Evolutionary conservation across 192 early-diverging fungal species (phyloP), one percentile per base, ranked within the genome.

Genomic region (Coemansia sp.): DNA sequence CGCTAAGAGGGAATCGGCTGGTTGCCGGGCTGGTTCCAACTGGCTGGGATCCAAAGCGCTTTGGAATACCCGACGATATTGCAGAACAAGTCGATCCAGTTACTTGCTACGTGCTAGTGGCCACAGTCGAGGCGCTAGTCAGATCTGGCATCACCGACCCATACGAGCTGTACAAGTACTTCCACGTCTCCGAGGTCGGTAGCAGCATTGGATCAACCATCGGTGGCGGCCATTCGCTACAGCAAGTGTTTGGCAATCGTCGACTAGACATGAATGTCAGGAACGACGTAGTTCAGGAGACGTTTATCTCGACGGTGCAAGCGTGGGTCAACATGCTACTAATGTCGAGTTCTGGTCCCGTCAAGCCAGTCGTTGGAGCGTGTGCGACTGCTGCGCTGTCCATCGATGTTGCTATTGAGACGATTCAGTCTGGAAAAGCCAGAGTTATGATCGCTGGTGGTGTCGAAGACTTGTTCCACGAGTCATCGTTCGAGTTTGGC

Each of bases 261-360:
- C 51, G 84, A 0, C 67, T 93, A 27, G 94, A 95, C 65, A 87
- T 88, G 69, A 89, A 91, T 29, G 82, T 94, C 17, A 91, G 91
- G 72, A 88, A 88, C 68, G 95, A 98, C 68, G 88, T 91, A 65
- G 77, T 96, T 37, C 94, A 98, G 73, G 95, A 97, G 76, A 87
- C 86, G 29, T 96, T 97, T 86, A 95, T 96, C 81, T 96, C 95
- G 85, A 96, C 95, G 44, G 92, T 94, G 86, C 90, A 94, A 59
- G 95, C 94, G 50, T 97, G 95, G 95, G 87, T 97, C 67, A 97
- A 97, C 85, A 89, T 97, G 90, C 86, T 97, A 70, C 84, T 97
- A 46, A 87, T 97, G 38, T 96, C 94, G 2, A 87, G 93, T 7
- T 93, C 94, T 8, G 95, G 95, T 37, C 95, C 95, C 5, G 94